Evolutionary conservation across 176 grass and related monocot genomes (phyloP).

Genomic region (Otatea glauca): DNA sequence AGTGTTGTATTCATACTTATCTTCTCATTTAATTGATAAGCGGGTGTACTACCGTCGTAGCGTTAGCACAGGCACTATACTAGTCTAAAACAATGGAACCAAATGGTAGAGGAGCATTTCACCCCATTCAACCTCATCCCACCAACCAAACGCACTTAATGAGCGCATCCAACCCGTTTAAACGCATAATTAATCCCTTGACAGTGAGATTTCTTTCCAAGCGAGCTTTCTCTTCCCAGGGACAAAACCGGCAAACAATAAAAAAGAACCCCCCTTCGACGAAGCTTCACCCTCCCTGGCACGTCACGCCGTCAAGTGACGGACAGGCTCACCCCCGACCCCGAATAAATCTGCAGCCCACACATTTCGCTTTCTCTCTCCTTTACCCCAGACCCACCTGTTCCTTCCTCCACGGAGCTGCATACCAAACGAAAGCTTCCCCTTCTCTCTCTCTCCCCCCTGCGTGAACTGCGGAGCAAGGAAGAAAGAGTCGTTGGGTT

Average conservation of each 20-base stretch:
- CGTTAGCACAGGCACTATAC: too few relatives aligned
- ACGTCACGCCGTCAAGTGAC: slow-evolving; percentile 44
- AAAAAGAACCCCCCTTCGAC: not conserved
- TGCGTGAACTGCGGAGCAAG: slow-evolving; percentile 46
- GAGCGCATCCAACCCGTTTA: too few relatives aligned
- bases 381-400: not conserved
- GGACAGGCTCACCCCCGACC: not conserved
- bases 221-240: not conserved
- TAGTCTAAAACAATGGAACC: too few relatives aligned
- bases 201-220: slow-evolving; percentile 11
- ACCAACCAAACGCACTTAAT: too few relatives aligned
- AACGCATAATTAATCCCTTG: not conserved
- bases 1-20: too few relatives aligned
- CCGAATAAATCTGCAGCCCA: slow-evolving; percentile 35
- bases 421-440: slow-evolving; percentile 4
- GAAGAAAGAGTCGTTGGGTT: slow-evolving; percentile 8
- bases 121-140: too few relatives aligned
- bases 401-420: slow-evolving; percentile 30
- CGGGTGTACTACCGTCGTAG: too few relatives aligned
- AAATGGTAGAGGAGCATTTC: too few relatives aligned
- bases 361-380: not conserved
- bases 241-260: not conserved
- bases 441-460: not conserved
- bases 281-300: slow-evolving; percentile 23
- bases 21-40: too few relatives aligned